Evolutionary conservation across 2,329 filamentous ascomycete genomes (phyloP), one percentile per base, ranked within the genome.

Genomic region (Bipolaris sorokiniana): DNA sequence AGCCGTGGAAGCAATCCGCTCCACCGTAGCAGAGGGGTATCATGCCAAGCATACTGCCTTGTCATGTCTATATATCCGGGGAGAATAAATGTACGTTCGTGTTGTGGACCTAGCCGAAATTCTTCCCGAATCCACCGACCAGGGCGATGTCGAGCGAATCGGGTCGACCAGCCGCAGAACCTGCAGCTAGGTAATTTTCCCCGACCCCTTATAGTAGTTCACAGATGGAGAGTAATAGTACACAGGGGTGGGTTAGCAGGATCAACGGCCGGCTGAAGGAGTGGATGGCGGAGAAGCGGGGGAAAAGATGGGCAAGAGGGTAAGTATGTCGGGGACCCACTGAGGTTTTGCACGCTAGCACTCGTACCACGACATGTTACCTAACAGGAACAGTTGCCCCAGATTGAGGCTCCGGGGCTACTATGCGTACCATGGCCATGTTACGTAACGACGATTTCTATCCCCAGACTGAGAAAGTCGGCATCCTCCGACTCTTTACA

Each of bases 221-320:
- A 36, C 34, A 16, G 3, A n/a, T 16, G 34, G 28, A 31, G 28
- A 31, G 28, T 1, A 9, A 7, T 1, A 7, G 23, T 28, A 28
- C 51, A 78, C 83, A 33, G 80, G 80, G 11, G n/a, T n/a, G 65
- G 84, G 26, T 28, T 5, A 78, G 77, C 37, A 79, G 79, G 11
- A 70, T 86, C 48, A 80, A 80, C 45, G 77, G 80, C 44, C 79
- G 78, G 49, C 61, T 85, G 6, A 70, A 76, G 34, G 78, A 80
- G 69, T 73, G 76, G 55, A 79, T 75, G 62, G 77, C 78, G 52
- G 82, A 86, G 70, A 81, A 79, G 61, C 75, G 82, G 58, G 77
- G 85, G 59, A 78, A 83, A 78, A 75, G 55, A 73, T 88, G 44
- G 80, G 84, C 61, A 78, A 79, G 56, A 83, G 79, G 76, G 54